Evolutionary conservation across 345 rosid genomes (phyloP).

Genomic region (Dimocarpus longan): DNA sequence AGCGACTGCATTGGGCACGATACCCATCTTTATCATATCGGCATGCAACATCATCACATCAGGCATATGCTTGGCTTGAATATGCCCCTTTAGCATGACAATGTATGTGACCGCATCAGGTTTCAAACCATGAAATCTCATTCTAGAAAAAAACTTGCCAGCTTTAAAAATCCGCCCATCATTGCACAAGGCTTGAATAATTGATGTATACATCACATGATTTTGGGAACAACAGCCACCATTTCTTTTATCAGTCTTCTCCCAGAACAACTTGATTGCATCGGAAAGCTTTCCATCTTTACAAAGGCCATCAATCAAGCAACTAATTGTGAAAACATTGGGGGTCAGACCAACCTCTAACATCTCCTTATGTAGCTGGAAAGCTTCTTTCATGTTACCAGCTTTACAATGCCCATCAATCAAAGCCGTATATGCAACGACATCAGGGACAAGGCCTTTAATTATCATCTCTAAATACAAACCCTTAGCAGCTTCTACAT

Average conservation of each 20-base stretch:
- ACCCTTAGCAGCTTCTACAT: constrained; percentile 59
- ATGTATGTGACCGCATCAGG: constrained; percentile 44
- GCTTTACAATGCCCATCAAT: constrained; percentile 66
- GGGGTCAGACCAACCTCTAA: constrained; percentile 50
- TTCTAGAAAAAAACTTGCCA: constrained; percentile 49
- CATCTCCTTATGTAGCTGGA: constrained; percentile 53
- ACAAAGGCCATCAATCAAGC: constrained; percentile 63
- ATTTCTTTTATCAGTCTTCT: constrained; percentile 34
- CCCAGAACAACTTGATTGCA: constrained; percentile 47
- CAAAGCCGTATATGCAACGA: constrained; percentile 59
- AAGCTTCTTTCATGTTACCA: constrained; percentile 58
- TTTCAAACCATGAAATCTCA: constrained; percentile 49
- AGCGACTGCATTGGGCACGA: constrained; percentile 44
- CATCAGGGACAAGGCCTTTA: constrained; percentile 60
- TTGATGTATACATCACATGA: constrained; percentile 39
- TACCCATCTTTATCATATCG: constrained; percentile 67
- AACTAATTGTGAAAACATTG: constrained; percentile 59
- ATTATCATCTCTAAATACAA: constrained; percentile 64
- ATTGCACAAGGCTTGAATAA: constrained; percentile 61
- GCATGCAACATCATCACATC: constrained; percentile 65
- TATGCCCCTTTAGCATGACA: constrained; percentile 45
- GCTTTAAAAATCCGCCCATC: constrained; percentile 61
- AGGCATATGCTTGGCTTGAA: constrained; percentile 44
- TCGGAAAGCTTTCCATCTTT: constrained; percentile 53
- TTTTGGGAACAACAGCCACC: constrained; percentile 36